Evolutionary conservation across 1,139 yeast genomes (phyloP).

Genomic region (Arxiozyma bovina): DNA sequence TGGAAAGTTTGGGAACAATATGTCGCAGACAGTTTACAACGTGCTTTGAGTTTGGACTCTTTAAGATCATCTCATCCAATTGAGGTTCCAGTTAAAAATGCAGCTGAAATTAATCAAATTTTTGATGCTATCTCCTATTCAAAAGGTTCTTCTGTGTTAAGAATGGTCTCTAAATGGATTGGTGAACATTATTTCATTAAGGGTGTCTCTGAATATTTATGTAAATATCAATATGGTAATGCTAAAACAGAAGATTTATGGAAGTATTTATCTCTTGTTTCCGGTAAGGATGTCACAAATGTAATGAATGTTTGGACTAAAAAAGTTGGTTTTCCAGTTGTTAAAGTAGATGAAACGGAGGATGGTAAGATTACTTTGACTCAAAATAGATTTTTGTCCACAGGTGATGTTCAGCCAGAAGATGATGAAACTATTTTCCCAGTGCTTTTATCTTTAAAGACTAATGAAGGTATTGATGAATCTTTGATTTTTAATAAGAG

Average conservation of each 20-base stretch:
- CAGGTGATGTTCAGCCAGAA: conserved; percentile 69
- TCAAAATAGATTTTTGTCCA: conserved; percentile 69
- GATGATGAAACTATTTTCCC: conserved; percentile 73
- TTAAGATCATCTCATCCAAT: conserved; percentile 71
- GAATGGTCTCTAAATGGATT: conserved; percentile 62
- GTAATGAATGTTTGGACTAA: conserved; percentile 80
- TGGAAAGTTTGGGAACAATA: conserved; percentile 63
- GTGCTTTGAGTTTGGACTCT: conserved; percentile 57
- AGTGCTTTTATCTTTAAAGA: conserved; percentile 69
- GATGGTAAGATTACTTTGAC: conserved; percentile 43
- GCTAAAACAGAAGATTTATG: conserved; percentile 76
- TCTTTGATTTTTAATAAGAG: conserved; percentile 50
- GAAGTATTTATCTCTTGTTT: conserved; percentile 62
- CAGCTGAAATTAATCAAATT: conserved; percentile 68
- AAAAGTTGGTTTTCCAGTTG: conserved; percentile 72
- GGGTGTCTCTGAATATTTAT: conserved; percentile 63
- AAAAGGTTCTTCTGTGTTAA: conserved; percentile 67
- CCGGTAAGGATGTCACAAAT: conserved; percentile 62
- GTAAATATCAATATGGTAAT: conserved; percentile 62
- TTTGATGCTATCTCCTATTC: conserved; percentile 70
- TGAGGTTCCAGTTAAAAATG: conserved; percentile 65
- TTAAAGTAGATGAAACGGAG: conserved; percentile 47
- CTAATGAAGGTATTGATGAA: conserved; percentile 58
- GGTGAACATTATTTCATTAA: conserved; percentile 58
- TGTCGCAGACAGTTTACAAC: conserved; percentile 44